Conservation (phyloP, 2,329 filamentous ascomycete species). For the Beauveria pseudobassiana region DNA sequence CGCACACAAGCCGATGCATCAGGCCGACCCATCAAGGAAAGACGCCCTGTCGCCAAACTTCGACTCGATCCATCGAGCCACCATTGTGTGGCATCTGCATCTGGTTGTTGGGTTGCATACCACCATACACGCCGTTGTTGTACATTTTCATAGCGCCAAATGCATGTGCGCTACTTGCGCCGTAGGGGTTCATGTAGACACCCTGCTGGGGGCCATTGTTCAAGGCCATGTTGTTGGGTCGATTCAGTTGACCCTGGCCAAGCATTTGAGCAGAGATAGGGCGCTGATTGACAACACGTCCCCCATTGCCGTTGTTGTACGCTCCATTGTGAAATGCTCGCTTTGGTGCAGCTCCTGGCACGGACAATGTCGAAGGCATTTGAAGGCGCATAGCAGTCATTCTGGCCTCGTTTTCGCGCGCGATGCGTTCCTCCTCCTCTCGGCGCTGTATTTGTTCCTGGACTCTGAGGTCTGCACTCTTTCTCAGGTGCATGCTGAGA, state of each 20-base stretch:
- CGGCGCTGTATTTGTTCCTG: constrained; percentile 33
- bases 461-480: constrained; percentile 32
- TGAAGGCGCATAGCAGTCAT: constrained; percentile 41
- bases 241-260: constrained; percentile 17
- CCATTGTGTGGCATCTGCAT: constrained; percentile 15
- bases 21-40: constrained; percentile 20
- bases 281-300: constrained; percentile 24
- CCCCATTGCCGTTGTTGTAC: constrained; percentile 48
- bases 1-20: neutral
- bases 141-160: constrained; percentile 4
- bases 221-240: constrained; percentile 16
- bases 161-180: neutral
- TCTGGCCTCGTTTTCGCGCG: constrained; percentile 38
- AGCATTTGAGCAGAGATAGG: constrained; percentile 16
- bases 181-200: constrained; percentile 11
- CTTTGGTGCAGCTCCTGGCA: constrained; percentile 24
- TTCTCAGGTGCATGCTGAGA: constrained; percentile 35
- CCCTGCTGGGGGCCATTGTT: neutral
- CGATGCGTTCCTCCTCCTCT: constrained; percentile 33
- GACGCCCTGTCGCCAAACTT: constrained; percentile 36
- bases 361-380: constrained; percentile 37
- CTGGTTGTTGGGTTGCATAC: constrained; percentile 20
- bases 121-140: constrained; percentile 13
- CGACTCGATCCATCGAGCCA: constrained; percentile 28
- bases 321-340: constrained; percentile 44